These are phyloP conservation scores for Pseudoturritis turrita DNA, from an alignment of 345 rosid species.

Conservation along the genomic window DNA sequence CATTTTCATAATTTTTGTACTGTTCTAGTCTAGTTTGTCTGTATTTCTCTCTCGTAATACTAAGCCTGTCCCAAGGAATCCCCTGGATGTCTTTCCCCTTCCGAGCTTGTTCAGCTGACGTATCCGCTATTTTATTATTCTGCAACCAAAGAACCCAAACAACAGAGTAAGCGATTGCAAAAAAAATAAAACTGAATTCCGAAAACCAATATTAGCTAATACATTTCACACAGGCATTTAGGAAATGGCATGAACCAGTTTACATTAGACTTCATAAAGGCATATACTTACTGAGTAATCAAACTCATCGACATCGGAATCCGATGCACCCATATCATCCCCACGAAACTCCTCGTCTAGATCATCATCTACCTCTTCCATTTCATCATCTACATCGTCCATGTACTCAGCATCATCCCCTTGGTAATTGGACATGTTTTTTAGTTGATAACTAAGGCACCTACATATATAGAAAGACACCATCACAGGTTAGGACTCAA, in stretches of 20 bases:
- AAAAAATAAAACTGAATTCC: not conserved
- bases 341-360: conserved; percentile 45
- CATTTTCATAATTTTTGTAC: conserved; percentile 81
- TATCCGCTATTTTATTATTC: conserved; percentile 55
- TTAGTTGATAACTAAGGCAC: not conserved
- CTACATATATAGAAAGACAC: conserved; percentile 8
- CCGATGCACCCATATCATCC: conserved; percentile 44
- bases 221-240: not conserved
- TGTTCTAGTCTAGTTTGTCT: conserved; percentile 74
- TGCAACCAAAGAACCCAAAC: conserved; percentile 20
- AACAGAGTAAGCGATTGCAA: not conserved
- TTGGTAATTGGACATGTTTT: conserved; percentile 58
- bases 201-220: not conserved
- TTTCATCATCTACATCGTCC: conserved; percentile 59
- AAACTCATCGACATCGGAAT: conserved; percentile 69
- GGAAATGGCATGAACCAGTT: not conserved
- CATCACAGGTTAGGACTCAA: not conserved
- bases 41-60: conserved; percentile 65
- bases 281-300: conserved; percentile 43
- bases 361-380: conserved; percentile 35
- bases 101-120: conserved; percentile 71
- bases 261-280: not conserved
- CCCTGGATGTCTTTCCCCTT: conserved; percentile 82
- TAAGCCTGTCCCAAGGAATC: conserved; percentile 83
- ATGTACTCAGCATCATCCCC: conserved; percentile 59